Evolutionary conservation across 2,329 filamentous ascomycete species (phyloP).

Genomic region (Hymenoscyphus repandus): DNA sequence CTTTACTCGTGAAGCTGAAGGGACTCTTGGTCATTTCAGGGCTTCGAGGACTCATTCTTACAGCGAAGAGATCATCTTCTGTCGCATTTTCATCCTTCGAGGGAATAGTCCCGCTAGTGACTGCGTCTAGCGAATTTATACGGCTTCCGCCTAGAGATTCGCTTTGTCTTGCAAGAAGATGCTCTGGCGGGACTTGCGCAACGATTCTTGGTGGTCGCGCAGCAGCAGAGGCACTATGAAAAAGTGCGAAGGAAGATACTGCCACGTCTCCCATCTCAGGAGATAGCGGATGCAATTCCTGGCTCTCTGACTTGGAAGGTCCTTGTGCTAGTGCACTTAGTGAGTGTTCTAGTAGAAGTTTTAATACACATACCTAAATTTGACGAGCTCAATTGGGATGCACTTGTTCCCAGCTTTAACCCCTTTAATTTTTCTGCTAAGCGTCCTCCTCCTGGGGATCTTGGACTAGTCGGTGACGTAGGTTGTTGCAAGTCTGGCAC

Average conservation of each 20-base stretch:
- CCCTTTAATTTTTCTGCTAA: conserved; percentile 76
- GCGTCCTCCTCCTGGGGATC: conserved; percentile 59
- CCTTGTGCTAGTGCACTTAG: conserved; percentile 7
- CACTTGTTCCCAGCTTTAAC: conserved; percentile 69
- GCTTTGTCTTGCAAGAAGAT: conserved; percentile 23
- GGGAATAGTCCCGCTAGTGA: conserved; percentile 32
- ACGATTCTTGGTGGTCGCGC: conserved; percentile 38
- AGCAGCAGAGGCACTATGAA: conserved; percentile 42
- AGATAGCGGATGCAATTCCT: conserved; percentile 44
- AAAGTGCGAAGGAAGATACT: conserved; percentile 55
- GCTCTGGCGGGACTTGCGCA: conserved; percentile 24
- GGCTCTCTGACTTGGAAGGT: conserved; percentile 3
- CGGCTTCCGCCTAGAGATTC: conserved; percentile 18
- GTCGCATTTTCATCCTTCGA: conserved; percentile 42
- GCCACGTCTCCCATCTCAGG: conserved; percentile 59
- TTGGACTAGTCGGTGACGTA: conserved; percentile 49
- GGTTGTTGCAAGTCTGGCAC: conserved; percentile 30
- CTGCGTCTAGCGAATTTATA: conserved; percentile 33
- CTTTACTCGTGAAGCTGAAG: conserved; percentile 50
- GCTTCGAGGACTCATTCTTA: conserved; percentile 79
- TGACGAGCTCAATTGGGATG: conserved; percentile 53
- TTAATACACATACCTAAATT: conserved; percentile 41
- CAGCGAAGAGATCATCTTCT: conserved; percentile 80
- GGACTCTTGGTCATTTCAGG: conserved; percentile 82
- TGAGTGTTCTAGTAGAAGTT: not conserved